Evolutionary conservation across 257 asterid species (phyloP).

Genomic region (Paraleonurus japonicus): DNA sequence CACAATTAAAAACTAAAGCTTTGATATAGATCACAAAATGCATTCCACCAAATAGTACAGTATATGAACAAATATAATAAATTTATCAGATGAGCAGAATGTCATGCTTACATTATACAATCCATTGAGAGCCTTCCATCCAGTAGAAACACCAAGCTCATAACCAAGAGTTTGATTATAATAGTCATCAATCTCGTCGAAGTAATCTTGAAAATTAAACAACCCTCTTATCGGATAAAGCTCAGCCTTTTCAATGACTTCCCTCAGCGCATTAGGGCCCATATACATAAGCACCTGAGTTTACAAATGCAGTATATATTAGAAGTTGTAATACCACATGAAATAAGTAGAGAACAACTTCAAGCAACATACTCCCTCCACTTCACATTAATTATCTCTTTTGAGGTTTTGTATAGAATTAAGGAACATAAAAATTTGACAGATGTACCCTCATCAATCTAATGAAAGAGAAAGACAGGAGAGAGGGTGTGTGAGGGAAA

Average conservation of each 20-base stretch:
- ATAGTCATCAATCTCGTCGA: constrained; percentile 73
- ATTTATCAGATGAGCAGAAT: not conserved
- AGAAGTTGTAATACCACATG: not conserved
- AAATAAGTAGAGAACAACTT: not conserved
- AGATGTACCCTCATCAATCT: no score
- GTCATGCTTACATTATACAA: constrained; percentile 71
- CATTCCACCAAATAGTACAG: not conserved
- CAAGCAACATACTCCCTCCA: not conserved
- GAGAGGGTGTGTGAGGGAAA: no score
- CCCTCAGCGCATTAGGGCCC: constrained; percentile 82
- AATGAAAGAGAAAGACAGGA: no score
- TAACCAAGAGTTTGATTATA: constrained; percentile 77
- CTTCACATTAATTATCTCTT: no score
- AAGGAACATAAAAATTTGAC: no score
- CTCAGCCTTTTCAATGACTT: constrained; percentile 79
- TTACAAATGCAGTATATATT: constrained; percentile 14
- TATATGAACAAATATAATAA: not conserved
- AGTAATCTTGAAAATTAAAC: constrained; percentile 74
- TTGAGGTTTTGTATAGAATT: no score
- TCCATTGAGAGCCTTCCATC: constrained; percentile 80
- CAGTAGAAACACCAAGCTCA: constrained; percentile 93
- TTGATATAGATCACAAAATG: not conserved
- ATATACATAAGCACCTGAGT: constrained; percentile 81
- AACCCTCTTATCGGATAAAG: constrained; percentile 87
- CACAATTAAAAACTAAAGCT: not conserved